phyloP scores from a whole-genome alignment of 1,284 basidiomycete genomes.

The Anthracocystis setariae region DNA sequence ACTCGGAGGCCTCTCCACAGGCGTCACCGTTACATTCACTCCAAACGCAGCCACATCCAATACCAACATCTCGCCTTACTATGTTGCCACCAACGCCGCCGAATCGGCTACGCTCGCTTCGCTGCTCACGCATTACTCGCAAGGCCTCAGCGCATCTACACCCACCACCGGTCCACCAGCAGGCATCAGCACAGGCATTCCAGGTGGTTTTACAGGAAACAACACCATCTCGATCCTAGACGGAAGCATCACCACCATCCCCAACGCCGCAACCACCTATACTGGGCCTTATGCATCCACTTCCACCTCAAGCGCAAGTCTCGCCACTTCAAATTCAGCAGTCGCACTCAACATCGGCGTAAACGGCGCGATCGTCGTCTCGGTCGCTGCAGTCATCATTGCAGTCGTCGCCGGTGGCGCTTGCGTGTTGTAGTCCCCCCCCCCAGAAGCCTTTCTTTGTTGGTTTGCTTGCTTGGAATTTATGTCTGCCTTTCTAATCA shows the following conservation, averaged over 20 bases:
- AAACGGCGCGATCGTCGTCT: not conserved
- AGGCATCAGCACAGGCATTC: constrained; percentile 31
- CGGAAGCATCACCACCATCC: constrained; percentile 35
- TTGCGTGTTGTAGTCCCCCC: constrained; percentile 13
- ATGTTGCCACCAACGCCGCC: constrained; percentile 34
- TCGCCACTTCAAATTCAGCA: not conserved
- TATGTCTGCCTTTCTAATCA: too few species aligned
- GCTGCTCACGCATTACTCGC: constrained; percentile 39
- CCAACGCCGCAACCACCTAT: constrained; percentile 47
- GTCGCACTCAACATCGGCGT: not conserved
- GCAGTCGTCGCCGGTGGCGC: constrained; percentile 16
- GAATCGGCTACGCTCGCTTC: constrained; percentile 30
- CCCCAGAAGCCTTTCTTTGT: too few species aligned
- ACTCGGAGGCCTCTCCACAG: constrained; percentile 29
- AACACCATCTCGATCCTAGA: constrained; percentile 27
- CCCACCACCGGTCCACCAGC: constrained; percentile 38
- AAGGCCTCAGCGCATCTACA: constrained; percentile 30
- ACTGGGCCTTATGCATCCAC: constrained; percentile 9
- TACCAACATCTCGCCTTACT: constrained; percentile 16
- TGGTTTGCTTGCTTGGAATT: too few species aligned
- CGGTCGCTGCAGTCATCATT: too few species aligned
- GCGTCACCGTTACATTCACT: constrained; percentile 16
- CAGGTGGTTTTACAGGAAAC: constrained; percentile 34
- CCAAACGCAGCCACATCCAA: constrained; percentile 23
- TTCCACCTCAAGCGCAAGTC: not conserved